Evolutionary conservation across 2,329 filamentous ascomycete species (phyloP), one percentile per base, ranked within the genome.

Genomic region (Nothopassalora personata): DNA sequence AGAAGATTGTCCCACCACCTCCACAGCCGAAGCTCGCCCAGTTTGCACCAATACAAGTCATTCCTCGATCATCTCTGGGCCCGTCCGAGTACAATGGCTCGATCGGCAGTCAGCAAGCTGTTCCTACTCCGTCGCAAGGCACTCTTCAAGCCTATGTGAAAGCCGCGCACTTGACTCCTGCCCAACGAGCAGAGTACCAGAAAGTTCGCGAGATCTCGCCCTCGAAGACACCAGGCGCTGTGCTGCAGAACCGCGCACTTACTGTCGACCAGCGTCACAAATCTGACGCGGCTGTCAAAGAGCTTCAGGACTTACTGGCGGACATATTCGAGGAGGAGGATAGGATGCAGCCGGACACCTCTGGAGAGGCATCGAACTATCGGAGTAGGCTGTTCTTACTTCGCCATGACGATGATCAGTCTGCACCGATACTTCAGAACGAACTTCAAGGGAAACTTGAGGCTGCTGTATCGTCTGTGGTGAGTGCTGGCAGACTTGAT

Each of bases 281-380:
- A 68, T 89, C 88, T 4, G 87, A 96, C 66, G 81, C 84, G 10
- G 88, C 90, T 47, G 80, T 92, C 49, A 78, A 86, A 55, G 85
- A 86, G 56, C 77, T 99, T 11, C 83, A 88, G 57, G 82, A 83
- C 39, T 81, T 91, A 51, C 78, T 95, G 3, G 80, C 85, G 55
- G 84, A 86, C 27, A 81, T 96, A 15, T 91, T 92, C 65, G 83
- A 89, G 63, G 88, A 88, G 5, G 91, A 96, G 69, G 86, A 91
- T 67, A 83, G 85, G 71, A 79, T 80, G 59, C 86, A 80, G 74
- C 80, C 74, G 62, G 85, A 81, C 73, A 83, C 70, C 6, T 78
- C 77, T 23, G 73, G 71, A 51, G 64, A 67, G 59, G 62, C 67
- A 18, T 65, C 73, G n/a, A 56, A 67, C 45, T 75, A 81, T 36